Percentiles rank a stretch among this genome's conserved stretches.
phyloP scores from a whole-genome alignment of 768 basidiomycete genomes.

The Pleurotus pulmonarius region DNA sequence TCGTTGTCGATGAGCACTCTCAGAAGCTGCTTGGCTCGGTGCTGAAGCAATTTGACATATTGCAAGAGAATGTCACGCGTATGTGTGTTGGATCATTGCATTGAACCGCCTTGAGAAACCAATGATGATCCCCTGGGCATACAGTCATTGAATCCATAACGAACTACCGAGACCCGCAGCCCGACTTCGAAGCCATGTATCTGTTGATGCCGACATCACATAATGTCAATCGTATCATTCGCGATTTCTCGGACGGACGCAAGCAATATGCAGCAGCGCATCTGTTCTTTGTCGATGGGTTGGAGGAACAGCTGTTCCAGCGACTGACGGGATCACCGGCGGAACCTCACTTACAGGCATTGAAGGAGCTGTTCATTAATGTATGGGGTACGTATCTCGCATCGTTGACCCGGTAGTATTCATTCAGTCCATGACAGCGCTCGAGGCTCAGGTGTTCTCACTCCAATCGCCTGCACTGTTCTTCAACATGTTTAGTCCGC shows the following conservation, averaged over 20 bases:
- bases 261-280: slow-evolving; percentile 82
- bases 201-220: slow-evolving; percentile 92
- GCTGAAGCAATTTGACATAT: slow-evolving; percentile 88
- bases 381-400: slow-evolving; percentile 71
- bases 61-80: slow-evolving; percentile 97
- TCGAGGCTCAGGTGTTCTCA: slow-evolving; percentile 85
- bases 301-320: slow-evolving; percentile 76
- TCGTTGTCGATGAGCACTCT: slow-evolving; percentile 93
- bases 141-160: slow-evolving; percentile 92
- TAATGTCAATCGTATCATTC: slow-evolving; percentile 89
- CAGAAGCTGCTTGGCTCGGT: slow-evolving; percentile 81
- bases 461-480: slow-evolving; percentile 75
- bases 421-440: slow-evolving; percentile 42
- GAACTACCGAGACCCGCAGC: slow-evolving; percentile 76
- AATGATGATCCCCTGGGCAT: slow-evolving; percentile 6
- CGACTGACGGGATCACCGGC: slow-evolving; percentile 73
- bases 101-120: background rate
- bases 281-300: slow-evolving; percentile 88
- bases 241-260: slow-evolving; percentile 62
- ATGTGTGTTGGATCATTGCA: slow-evolving; percentile 28
- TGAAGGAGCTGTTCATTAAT: slow-evolving; percentile 89
- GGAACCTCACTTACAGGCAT: slow-evolving; percentile 66
- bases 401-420: background rate
- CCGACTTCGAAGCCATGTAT: slow-evolving; percentile 88
- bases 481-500: slow-evolving; percentile 87